Percentiles rank a stretch among this genome's conserved stretches.
Evolutionary conservation across 1,284 basidiomycete genomes (phyloP).

Genomic region (Rhodotorula sp.): DNA sequence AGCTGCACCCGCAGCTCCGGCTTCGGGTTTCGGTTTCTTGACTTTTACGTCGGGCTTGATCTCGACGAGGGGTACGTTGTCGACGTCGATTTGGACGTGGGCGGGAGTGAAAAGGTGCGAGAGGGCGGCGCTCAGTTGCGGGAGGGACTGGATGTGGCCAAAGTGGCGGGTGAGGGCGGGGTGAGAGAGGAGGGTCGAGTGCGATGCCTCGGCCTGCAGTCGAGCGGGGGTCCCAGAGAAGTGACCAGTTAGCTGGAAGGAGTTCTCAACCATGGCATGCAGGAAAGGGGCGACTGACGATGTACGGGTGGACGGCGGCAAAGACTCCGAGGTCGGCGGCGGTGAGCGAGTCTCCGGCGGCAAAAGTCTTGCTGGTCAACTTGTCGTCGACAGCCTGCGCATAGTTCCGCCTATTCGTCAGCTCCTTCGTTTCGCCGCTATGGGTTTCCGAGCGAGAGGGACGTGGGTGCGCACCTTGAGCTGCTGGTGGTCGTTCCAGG

Average conservation of each 20-base stretch:
- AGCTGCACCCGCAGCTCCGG: slow-evolving; percentile 46
- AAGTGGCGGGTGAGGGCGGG: slow-evolving; percentile 85
- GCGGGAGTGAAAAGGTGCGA: slow-evolving; percentile 55
- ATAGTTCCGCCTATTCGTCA: too few species aligned
- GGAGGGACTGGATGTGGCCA: slow-evolving; percentile 78
- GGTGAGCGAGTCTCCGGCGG: slow-evolving; percentile 72
- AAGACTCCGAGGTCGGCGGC: slow-evolving; percentile 82
- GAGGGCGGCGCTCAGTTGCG: slow-evolving; percentile 61
- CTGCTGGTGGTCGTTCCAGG: slow-evolving; percentile 10
- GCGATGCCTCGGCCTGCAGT: slow-evolving; percentile 25
- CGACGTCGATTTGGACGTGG: slow-evolving; percentile 67
- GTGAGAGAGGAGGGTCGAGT: slow-evolving; percentile 33
- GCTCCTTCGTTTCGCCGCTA: too few species aligned
- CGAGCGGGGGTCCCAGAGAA: too few species aligned
- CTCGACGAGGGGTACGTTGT: slow-evolving; percentile 70
- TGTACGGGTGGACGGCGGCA: slow-evolving; percentile 70
- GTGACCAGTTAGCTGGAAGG: too few species aligned
- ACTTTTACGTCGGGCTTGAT: slow-evolving; percentile 64
- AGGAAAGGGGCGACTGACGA: slow-evolving; percentile 55
- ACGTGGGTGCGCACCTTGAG: slow-evolving; percentile 26
- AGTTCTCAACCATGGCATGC: too few species aligned
- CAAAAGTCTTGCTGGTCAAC: slow-evolving; percentile 72
- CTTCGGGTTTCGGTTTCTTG: slow-evolving; percentile 59
- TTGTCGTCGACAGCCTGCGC: slow-evolving; percentile 67
- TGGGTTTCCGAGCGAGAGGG: too few species aligned